A percentile compares a stretch with the other conserved stretches of the same genome.
Conservation (phyloP, 768 basidiomycete genomes). For the Tremella yokohamensis region DNA sequence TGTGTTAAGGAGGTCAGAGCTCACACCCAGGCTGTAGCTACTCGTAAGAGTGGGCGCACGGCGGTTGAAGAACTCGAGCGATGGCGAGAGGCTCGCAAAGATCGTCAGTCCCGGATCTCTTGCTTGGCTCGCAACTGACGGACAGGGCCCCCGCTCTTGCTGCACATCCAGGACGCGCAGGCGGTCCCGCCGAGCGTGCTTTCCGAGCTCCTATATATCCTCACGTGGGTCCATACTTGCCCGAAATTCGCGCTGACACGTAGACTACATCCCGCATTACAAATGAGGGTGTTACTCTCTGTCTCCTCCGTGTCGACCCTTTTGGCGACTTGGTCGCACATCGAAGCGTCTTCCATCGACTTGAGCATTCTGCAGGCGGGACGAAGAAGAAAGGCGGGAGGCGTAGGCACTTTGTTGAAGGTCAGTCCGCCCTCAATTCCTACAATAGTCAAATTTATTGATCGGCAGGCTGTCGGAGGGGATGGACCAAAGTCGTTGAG, state of each 20-base stretch:
- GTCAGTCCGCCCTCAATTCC: constrained; percentile 5
- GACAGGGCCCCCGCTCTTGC: constrained; percentile 23
- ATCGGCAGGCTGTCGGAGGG: constrained; percentile 11
- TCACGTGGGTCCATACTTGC: constrained; percentile 23
- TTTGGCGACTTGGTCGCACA: constrained; percentile 24
- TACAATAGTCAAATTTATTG: neutral
- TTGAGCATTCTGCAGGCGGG: constrained; percentile 23
- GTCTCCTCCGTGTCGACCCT: constrained; percentile 33
- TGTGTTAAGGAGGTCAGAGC: neutral
- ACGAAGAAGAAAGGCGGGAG: constrained; percentile 7
- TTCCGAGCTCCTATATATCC: constrained; percentile 36
- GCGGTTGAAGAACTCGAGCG: constrained; percentile 32
- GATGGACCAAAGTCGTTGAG: constrained; percentile 10
- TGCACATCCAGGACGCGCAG: constrained; percentile 41
- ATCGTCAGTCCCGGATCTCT: constrained; percentile 18
- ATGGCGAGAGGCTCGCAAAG: constrained; percentile 22
- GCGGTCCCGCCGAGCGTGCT: constrained; percentile 20
- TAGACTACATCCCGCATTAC: constrained; percentile 28
- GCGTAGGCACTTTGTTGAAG: constrained; percentile 12
- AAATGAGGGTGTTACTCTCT: constrained; percentile 34
- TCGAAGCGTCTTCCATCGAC: constrained; percentile 33
- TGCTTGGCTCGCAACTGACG: neutral
- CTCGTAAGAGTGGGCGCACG: constrained; percentile 22
- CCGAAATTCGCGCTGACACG: neutral
- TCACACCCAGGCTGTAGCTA: constrained; percentile 2